phyloP scores from a whole-genome alignment of 768 basidiomycete species.

The Psilocybe cyanescens region DNA sequence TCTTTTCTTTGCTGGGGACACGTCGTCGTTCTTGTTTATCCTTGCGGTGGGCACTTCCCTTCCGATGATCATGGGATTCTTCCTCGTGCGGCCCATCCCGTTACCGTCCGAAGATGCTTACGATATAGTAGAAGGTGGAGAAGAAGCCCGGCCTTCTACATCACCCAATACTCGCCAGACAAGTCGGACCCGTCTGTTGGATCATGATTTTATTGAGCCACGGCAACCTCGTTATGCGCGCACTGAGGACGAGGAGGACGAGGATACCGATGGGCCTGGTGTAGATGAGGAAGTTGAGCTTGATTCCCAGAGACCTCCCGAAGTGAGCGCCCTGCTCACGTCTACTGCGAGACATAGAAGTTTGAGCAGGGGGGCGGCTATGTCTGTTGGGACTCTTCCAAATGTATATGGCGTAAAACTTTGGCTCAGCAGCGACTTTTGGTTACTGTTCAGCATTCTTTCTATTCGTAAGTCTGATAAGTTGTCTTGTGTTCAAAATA shows the following conservation, averaged over 20 bases:
- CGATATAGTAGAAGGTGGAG: slow-evolving; percentile 23
- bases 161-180: slow-evolving; percentile 13
- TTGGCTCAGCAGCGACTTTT: slow-evolving; percentile 60
- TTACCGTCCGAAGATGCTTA: slow-evolving; percentile 41
- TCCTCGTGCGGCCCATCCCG: slow-evolving; percentile 74
- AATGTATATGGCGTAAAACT: slow-evolving; percentile 61
- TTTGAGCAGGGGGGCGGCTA: slow-evolving; percentile 26
- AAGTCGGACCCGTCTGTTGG: slow-evolving; percentile 25
- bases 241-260: slow-evolving; percentile 3
- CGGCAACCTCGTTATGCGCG: slow-evolving; percentile 20
- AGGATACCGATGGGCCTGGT: not conserved
- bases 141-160: slow-evolving; percentile 16
- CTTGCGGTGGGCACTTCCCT: slow-evolving; percentile 79
- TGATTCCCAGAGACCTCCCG: slow-evolving; percentile 7
- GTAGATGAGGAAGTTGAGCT: slow-evolving; percentile 19
- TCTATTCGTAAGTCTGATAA: slow-evolving; percentile 52
- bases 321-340: slow-evolving; percentile 5
- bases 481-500: not conserved
- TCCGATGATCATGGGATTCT: slow-evolving; percentile 80
- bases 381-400: slow-evolving; percentile 34
- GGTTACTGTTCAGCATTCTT: slow-evolving; percentile 61
- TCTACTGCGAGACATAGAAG: slow-evolving; percentile 16
- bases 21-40: slow-evolving; percentile 74
- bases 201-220: slow-evolving; percentile 24
- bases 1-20: slow-evolving; percentile 74